Base-by-base conservation (phyloP, 140 eudicot genomes). In the Anethum foeniculum region DNA sequence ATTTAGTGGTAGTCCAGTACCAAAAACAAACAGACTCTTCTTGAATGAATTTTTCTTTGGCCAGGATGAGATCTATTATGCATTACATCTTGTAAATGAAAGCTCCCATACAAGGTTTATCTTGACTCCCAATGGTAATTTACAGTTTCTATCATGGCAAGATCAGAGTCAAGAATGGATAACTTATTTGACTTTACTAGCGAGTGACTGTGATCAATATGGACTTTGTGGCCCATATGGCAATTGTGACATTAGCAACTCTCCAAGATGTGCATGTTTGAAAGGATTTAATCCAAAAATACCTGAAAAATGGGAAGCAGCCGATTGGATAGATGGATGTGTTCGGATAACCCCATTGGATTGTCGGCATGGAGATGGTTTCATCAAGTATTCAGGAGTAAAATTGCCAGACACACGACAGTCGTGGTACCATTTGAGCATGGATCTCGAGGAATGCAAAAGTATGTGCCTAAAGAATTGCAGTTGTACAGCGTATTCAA, bases 381-480 rank as follows among this genome's bases (percentile, higher is more conserved):
- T 88, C 21, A 38, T 58, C 18, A 84, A 75, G 72, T 77, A 47
- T 67, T 71, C 80, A 2, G 83, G 82, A 8, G 13, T 84, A 15
- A 88, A 84, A 82, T 32, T 82, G 80, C 90, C 92, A 0, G 90
- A 88, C 85, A 82, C 86, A 5, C 51, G 41, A 6, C 43, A 54
- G 38, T 79, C 88, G 6, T 84, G 82, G 85, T 77, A 82, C 6
- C 83, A 83, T 64, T 47, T 8, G 48, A 87, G 77, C 47, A 85
- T 86, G 85, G 76, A 36, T 69, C 74, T 87, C 1, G 71, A 72
- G 41, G 86, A 87, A 69, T 89, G 93, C 28, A 47, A 49, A 71
- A 47, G n/a, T 46, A 5, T 36, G 4, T 89, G 92, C 90, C 81
- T 82, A 76, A 81, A 67, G 41, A 89, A 89, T 75, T 89, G 90